Percentiles rank a stretch among this genome's conserved stretches.
These are phyloP conservation scores for Puccinia polysora DNA, from an alignment of 1,284 basidiomycete species.

Conservation along the genomic window DNA sequence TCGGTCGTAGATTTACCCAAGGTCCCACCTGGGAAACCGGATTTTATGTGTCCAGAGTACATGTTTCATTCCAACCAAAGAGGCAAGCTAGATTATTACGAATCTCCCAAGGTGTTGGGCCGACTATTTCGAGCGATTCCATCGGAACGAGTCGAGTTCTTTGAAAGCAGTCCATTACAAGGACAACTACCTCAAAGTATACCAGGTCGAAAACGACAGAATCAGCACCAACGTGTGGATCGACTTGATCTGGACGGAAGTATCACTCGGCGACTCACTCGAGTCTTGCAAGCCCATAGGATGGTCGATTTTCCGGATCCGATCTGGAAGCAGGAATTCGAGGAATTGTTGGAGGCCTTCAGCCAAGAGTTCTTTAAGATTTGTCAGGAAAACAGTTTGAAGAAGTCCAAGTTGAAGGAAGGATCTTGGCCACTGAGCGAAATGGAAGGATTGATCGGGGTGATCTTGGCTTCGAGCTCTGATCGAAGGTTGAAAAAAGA, in stretches of 20 bases:
- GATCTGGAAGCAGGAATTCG: constrained; percentile 21
- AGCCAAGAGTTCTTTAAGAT: constrained; percentile 29
- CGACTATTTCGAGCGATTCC: constrained; percentile 24
- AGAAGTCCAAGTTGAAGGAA: not conserved
- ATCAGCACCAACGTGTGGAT: not conserved
- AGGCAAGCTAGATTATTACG: constrained; percentile 8
- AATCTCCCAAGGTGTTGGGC: constrained; percentile 25
- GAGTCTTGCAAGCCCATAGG: not conserved
- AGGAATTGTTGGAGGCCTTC: constrained; percentile 8
- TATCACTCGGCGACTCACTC: not conserved
- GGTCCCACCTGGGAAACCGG: constrained; percentile 2
- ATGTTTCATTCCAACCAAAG: not conserved
- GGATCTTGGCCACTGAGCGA: not conserved
- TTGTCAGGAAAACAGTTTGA: constrained; percentile 31
- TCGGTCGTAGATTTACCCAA: constrained; percentile 24
- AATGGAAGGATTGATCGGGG: constrained; percentile 25
- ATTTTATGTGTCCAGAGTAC: constrained; percentile 41
- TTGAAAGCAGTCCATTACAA: constrained; percentile 18
- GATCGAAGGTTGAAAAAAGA: constrained; percentile 32
- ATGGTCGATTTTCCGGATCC: constrained; percentile 16
- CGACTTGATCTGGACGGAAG: not conserved
- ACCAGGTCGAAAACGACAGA: not conserved
- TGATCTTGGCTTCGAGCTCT: not conserved
- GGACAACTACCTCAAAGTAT: constrained; percentile 13
- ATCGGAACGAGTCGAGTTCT: constrained; percentile 23